Conservation (phyloP, 805 yeast species). For the Debaryomyces tyrocola region DNA sequence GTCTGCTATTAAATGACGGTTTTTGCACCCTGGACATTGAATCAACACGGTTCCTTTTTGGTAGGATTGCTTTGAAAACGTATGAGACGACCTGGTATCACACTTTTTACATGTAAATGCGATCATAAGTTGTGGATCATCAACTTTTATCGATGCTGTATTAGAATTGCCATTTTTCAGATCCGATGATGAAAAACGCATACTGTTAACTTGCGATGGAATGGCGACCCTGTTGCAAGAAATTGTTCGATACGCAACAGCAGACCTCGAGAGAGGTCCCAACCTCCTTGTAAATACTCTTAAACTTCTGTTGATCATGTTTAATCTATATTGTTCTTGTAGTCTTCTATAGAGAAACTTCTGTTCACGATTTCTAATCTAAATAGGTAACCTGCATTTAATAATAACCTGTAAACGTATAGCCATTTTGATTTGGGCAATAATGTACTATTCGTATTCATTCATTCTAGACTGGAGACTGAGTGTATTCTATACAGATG, state of each 20-base stretch:
- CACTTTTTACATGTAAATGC: conserved; percentile 94
- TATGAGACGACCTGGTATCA: conserved; percentile 77
- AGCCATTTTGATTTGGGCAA: not conserved
- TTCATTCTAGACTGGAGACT: not conserved
- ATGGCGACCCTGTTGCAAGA: not conserved
- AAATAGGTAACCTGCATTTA: not conserved
- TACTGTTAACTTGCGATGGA: not conserved
- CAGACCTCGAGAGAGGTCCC: not conserved
- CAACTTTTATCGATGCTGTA: conserved; percentile 47
- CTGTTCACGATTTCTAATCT: not conserved
- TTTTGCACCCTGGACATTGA: conserved; percentile 89
- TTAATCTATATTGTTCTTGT: not conserved
- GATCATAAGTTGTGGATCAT: conserved; percentile 78
- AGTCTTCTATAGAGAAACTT: not conserved
- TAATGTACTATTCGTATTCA: not conserved
- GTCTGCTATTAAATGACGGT: conserved; percentile 89
- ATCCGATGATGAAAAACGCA: not conserved
- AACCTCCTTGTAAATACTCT: not conserved
- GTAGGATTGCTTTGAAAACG: conserved; percentile 92
- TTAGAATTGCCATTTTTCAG: not conserved
- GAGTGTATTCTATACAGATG: not conserved
- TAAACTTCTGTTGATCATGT: not conserved
- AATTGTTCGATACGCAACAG: not conserved
- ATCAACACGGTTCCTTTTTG: conserved; percentile 81
- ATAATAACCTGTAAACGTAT: not conserved